Conservation (phyloP, 2,329 filamentous ascomycete species). For the Aspergillus costaricaensis region DNA sequence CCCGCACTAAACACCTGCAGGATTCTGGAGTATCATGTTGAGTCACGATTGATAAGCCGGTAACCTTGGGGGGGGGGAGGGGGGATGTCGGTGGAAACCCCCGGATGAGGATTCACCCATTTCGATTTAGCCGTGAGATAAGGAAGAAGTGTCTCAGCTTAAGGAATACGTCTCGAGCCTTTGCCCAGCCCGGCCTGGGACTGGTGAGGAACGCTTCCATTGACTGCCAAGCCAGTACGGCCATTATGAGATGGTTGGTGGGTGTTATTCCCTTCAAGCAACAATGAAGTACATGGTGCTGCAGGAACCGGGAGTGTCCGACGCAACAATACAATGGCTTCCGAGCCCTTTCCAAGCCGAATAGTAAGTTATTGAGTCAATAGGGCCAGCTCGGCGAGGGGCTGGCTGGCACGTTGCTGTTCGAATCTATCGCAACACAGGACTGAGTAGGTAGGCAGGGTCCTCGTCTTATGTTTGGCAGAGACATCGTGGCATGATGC, state of each 20-base stretch:
- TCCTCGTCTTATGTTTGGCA: background rate
- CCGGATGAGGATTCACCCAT: background rate
- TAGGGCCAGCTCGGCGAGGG: too few species aligned
- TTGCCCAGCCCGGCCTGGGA: background rate
- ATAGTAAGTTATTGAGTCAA: background rate
- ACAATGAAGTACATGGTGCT: background rate
- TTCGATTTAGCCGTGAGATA: background rate
- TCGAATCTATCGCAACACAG: background rate
- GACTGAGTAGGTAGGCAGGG: background rate
- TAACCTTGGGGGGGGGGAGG: background rate
- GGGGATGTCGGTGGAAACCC: background rate
- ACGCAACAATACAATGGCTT: background rate
- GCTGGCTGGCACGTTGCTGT: background rate
- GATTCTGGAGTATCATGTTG: background rate
- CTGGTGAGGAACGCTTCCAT: too few species aligned
- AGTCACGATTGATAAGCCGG: background rate
- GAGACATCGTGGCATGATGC: background rate
- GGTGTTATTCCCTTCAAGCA: background rate
- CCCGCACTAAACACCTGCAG: background rate
- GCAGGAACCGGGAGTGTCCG: background rate
- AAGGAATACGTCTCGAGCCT: background rate
- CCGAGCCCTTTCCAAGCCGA: background rate
- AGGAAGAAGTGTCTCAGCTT: background rate
- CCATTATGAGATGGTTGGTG: background rate
- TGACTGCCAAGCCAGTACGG: background rate